Conservation (phyloP, 2,329 filamentous ascomycete species). For the Fusarium heterosporum region DNA sequence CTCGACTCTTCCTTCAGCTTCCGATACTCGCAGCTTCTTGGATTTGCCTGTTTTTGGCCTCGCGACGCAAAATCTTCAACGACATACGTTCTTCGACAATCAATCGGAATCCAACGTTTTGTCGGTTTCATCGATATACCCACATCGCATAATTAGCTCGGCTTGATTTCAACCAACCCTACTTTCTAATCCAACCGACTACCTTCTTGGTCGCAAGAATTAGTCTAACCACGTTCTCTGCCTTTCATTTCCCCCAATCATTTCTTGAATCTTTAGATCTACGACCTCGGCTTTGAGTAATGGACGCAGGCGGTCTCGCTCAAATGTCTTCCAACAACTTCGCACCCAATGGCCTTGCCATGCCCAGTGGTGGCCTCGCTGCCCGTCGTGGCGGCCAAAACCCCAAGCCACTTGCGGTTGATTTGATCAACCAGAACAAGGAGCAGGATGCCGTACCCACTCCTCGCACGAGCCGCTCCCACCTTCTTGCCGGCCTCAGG, state of each 20-base stretch:
- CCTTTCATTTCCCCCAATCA: conserved; percentile 16
- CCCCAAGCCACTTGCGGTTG: conserved; percentile 90
- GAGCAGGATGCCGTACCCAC: conserved; percentile 77
- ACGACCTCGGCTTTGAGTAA: conserved; percentile 58
- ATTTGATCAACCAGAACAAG: conserved; percentile 75
- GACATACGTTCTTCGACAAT: conserved; percentile 36
- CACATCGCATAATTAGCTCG: conserved; percentile 43
- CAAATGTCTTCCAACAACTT: conserved; percentile 96
- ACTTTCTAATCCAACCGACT: conserved; percentile 43
- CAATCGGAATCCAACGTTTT: conserved; percentile 26
- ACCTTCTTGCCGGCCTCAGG: conserved; percentile 90
- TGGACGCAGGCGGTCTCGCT: conserved; percentile 99
- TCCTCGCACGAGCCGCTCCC: conserved; percentile 92
- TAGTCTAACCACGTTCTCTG: conserved; percentile 41
- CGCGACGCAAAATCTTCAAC: conserved; percentile 31
- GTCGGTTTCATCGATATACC: conserved; percentile 44
- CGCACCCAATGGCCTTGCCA: conserved; percentile 76
- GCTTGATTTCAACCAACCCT: conserved; percentile 33
- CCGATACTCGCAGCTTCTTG: conserved; percentile 42
- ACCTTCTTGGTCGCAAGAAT: conserved; percentile 30
- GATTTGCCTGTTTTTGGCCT: conserved; percentile 42
- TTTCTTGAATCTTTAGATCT: conserved; percentile 27
- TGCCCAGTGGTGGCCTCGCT: conserved; percentile 83
- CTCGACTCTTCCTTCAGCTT: conserved; percentile 29
- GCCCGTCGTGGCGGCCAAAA: conserved; percentile 85